Evolutionary conservation across 768 basidiomycete species (phyloP), one percentile per base, ranked within the genome.

Genomic region (Suillus ampliporus): DNA sequence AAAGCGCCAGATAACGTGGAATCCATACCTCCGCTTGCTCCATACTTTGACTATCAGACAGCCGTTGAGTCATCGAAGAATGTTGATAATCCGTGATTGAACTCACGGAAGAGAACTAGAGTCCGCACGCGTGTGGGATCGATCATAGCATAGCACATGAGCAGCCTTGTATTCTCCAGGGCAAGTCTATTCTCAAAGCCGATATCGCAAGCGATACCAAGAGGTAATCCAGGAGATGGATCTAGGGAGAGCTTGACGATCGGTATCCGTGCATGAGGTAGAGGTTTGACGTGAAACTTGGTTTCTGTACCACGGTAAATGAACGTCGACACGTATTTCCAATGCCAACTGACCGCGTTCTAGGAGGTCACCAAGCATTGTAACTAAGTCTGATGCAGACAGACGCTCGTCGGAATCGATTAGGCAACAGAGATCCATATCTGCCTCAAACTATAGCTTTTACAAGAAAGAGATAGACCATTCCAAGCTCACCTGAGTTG

Each of bases 361-460:
- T 26, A 99, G 87, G 62, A 98, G 82, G 77, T 95, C 91, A 50
- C 94, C 95, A 50, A 98, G 86, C 87, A 93, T 91, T 65, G 90
- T 93, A 67, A 99, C 97, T 48, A 99, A 86, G 83, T 98, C 93
- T 46, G 90, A 83, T 14, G 97, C 90, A 38, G 90, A 84, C 66
- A 86, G 87, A 62, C 81, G 91, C 77, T 89, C 89, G 61, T 89
- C 85, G 10, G 92, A 91, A 76, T 97, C 94, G 74, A 97, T 94
- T 73, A 99, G 84, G 77, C 95, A 98, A 74, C 96, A 98, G 38
- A 99, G 81, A 78, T 99, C 97, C 97, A 99, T 99, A 78, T 99
- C 97, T 98, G 71, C 47, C 10, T 31, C 14, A 51, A 58, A 64
- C 43, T 65, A 62, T 70, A 64, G 66, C 53, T 61, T 37, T 15